Evolutionary conservation across 2,329 filamentous ascomycete genomes (phyloP).

Genomic region (Whalleya microplaca): DNA sequence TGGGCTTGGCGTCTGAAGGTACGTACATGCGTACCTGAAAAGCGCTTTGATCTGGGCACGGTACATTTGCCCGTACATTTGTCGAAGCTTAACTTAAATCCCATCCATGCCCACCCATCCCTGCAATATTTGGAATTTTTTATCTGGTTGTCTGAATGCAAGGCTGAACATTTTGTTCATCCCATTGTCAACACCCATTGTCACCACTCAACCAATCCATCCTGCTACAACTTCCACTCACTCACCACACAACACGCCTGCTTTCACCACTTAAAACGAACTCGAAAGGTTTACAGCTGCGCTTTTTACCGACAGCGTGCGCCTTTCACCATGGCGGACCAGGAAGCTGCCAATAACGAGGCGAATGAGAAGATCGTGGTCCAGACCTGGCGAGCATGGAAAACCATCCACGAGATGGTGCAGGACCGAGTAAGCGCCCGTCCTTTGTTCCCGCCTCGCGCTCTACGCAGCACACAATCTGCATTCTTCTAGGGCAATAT

Average conservation of each 20-base stretch:
- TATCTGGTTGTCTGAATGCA: constrained; percentile 22
- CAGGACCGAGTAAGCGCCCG: constrained; percentile 73
- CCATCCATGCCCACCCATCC: constrained; percentile 8
- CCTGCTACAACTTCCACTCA: not conserved
- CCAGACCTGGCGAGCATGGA: constrained; percentile 91
- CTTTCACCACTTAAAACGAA: too few species aligned
- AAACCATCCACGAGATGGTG: constrained; percentile 94
- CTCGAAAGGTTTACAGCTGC: too few species aligned
- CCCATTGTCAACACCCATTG: constrained; percentile 4
- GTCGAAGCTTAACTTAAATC: constrained; percentile 14
- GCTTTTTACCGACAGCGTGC: constrained; percentile 1
- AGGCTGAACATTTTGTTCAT: constrained; percentile 29
- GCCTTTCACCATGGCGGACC: constrained; percentile 47
- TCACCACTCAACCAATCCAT: not conserved
- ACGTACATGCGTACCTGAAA: too few species aligned
- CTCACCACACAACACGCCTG: not conserved
- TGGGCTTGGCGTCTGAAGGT: constrained; percentile 1
- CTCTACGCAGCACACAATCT: not conserved
- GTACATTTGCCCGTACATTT: too few species aligned
- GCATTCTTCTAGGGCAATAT: constrained; percentile 6
- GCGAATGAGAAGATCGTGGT: constrained; percentile 57
- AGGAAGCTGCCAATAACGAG: constrained; percentile 40
- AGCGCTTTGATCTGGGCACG: too few species aligned
- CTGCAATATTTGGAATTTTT: constrained; percentile 33
- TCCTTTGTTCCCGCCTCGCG: constrained; percentile 13